Percentiles rank a stretch among this genome's conserved stretches.
Conservation (phyloP, 208 protist species). For the Acanthamoeba sp. region DNA sequence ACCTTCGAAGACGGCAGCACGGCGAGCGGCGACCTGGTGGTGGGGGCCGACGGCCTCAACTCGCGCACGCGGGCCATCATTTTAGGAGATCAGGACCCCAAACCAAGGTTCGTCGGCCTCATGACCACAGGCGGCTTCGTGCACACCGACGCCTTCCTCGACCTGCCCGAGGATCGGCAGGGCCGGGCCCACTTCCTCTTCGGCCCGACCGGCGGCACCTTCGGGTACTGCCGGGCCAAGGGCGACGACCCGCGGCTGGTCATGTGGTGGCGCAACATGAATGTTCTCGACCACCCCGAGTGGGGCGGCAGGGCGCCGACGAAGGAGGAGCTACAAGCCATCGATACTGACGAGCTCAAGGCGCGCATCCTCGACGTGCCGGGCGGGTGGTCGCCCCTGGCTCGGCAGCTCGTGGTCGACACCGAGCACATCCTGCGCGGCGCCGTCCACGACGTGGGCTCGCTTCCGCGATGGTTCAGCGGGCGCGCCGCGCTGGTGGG, state of each 20-base stretch:
- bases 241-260: neutral
- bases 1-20: neutral
- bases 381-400: neutral
- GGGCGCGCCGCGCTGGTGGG: conserved; percentile 12
- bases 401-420: neutral
- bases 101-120: neutral
- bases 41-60: neutral
- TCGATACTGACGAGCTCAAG: conserved; percentile 43
- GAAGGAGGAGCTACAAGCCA: conserved; percentile 19
- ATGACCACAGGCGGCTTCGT: conserved; percentile 9
- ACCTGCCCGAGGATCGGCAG: neutral
- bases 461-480: neutral
- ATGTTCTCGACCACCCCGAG: neutral
- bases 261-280: conserved; percentile 66
- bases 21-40: conserved; percentile 10
- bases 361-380: conserved; percentile 1
- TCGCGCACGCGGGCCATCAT: conserved; percentile 8
- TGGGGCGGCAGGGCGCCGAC: neutral
- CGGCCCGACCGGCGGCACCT: neutral
- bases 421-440: conserved; percentile 8
- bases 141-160: neutral
- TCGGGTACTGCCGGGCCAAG: neutral
- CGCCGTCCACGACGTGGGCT: neutral
- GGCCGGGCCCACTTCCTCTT: neutral
- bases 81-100: neutral